phyloP scores from a whole-genome alignment of 2,329 filamentous ascomycete genomes.

The Fonsecaea pugnacius region DNA sequence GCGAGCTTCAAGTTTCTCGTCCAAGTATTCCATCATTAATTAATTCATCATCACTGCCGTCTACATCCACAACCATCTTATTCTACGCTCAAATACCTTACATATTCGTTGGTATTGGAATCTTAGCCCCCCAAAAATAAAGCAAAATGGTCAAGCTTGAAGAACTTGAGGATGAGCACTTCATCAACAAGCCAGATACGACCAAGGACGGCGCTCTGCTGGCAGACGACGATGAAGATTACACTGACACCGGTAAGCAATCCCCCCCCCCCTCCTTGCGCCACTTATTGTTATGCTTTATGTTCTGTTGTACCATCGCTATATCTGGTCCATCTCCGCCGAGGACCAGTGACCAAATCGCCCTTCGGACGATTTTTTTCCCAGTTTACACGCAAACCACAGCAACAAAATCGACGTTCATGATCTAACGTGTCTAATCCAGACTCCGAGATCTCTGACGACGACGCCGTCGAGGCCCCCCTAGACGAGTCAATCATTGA shows the following conservation, averaged over 20 bases:
- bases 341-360: no score
- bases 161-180: slow-evolving; percentile 96
- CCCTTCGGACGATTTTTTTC: neutral
- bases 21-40: neutral
- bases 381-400: neutral
- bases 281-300: slow-evolving; percentile 22
- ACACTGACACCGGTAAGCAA: slow-evolving; percentile 82
- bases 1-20: slow-evolving; percentile 13
- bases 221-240: slow-evolving; percentile 71
- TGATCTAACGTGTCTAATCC: slow-evolving; percentile 30
- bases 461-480: slow-evolving; percentile 65
- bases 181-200: slow-evolving; percentile 72
- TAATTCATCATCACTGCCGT: slow-evolving; percentile 5
- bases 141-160: slow-evolving; percentile 88
- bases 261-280: slow-evolving; percentile 9
- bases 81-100: neutral
- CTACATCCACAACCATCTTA: neutral
- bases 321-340: neutral
- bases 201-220: slow-evolving; percentile 61
- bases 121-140: neutral
- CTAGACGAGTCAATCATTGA: slow-evolving; percentile 67
- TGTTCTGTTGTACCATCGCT: no score
- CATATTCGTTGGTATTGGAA: neutral
- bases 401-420: neutral
- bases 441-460: slow-evolving; percentile 85